A percentile compares a stretch with the other conserved stretches of the same genome.
Evolutionary conservation across 805 yeast species (phyloP).

Genomic region (Yamadazyma tumulicola): DNA sequence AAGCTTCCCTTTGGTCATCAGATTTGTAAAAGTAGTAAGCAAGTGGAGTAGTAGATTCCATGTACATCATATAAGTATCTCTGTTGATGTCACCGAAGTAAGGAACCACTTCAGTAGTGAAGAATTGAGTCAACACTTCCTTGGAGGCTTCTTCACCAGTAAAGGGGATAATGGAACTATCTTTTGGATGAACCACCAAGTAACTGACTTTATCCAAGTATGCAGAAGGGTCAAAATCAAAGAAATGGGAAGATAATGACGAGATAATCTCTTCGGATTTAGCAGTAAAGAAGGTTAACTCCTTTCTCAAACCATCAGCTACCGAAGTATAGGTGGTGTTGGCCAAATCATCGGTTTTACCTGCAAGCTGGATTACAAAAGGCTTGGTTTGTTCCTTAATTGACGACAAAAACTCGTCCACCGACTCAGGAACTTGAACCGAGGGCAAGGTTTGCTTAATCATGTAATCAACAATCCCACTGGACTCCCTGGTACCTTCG

Average conservation of each 20-base stretch:
- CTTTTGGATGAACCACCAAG: constrained; percentile 46
- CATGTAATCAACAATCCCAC: constrained; percentile 76
- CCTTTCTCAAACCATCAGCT: constrained; percentile 66
- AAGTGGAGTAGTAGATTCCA: constrained; percentile 69
- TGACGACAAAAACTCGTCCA: constrained; percentile 49
- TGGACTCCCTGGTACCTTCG: constrained; percentile 81
- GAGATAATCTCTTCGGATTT: constrained; percentile 37
- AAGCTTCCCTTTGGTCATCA: constrained; percentile 60
- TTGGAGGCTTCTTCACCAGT: constrained; percentile 22
- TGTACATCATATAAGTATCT: constrained; percentile 70
- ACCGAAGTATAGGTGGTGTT: constrained; percentile 59
- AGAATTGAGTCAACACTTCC: constrained; percentile 43
- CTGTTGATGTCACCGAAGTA: constrained; percentile 85
- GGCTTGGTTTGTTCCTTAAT: constrained; percentile 47
- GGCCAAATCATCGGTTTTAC: constrained; percentile 23
- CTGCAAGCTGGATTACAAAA: constrained; percentile 53
- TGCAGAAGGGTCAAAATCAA: constrained; percentile 28
- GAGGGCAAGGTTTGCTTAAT: constrained; percentile 78
- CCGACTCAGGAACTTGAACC: constrained; percentile 39
- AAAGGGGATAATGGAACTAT: constrained; percentile 47
- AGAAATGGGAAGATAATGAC: constrained; percentile 33
- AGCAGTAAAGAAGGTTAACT: constrained; percentile 51
- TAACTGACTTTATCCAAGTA: constrained; percentile 20
- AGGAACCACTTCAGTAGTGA: constrained; percentile 68
- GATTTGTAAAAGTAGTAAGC: constrained; percentile 83